Conservation (phyloP, 768 basidiomycete species). For the Kwoniella shandongensis region DNA sequence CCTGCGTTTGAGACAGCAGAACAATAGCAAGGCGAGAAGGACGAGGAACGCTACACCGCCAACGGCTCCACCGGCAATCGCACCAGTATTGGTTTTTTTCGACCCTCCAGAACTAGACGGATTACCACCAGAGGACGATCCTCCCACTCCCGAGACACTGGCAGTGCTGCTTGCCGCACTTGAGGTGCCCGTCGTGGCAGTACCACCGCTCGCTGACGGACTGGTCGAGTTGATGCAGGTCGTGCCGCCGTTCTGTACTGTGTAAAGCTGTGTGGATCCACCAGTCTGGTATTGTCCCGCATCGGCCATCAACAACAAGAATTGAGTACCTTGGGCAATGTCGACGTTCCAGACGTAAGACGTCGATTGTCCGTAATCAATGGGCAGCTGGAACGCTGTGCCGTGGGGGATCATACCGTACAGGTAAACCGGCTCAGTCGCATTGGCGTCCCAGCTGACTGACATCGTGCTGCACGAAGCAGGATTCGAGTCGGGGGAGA, state of each 20-base stretch:
- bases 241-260: slow-evolving; percentile 33
- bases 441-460: slow-evolving; percentile 42
- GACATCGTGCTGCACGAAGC: slow-evolving; percentile 34
- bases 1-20: slow-evolving; percentile 46
- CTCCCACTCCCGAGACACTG: slow-evolving; percentile 37
- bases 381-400: slow-evolving; percentile 41
- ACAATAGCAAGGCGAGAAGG: slow-evolving; percentile 48
- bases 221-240: slow-evolving; percentile 35
- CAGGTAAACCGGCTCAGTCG: slow-evolving; percentile 42
- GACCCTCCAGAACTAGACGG: slow-evolving; percentile 1
- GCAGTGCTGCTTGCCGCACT: slow-evolving; percentile 9
- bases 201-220: slow-evolving; percentile 25
- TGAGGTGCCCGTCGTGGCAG: slow-evolving; percentile 15
- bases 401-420: slow-evolving; percentile 51
- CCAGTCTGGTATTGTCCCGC: slow-evolving; percentile 46
- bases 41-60: slow-evolving; percentile 52
- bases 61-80: slow-evolving; percentile 51
- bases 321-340: slow-evolving; percentile 41
- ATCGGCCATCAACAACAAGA: slow-evolving; percentile 47
- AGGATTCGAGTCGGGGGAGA: slow-evolving; percentile 36
- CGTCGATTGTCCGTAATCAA: slow-evolving; percentile 24
- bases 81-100: slow-evolving; percentile 27
- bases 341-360: slow-evolving; percentile 42
- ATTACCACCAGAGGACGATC: slow-evolving; percentile 23
- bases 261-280: slow-evolving; percentile 37